These are phyloP conservation scores for Mortierella sp. DNA, from an alignment of 371 early-diverging fungal genomes.

Conservation along the genomic window DNA sequence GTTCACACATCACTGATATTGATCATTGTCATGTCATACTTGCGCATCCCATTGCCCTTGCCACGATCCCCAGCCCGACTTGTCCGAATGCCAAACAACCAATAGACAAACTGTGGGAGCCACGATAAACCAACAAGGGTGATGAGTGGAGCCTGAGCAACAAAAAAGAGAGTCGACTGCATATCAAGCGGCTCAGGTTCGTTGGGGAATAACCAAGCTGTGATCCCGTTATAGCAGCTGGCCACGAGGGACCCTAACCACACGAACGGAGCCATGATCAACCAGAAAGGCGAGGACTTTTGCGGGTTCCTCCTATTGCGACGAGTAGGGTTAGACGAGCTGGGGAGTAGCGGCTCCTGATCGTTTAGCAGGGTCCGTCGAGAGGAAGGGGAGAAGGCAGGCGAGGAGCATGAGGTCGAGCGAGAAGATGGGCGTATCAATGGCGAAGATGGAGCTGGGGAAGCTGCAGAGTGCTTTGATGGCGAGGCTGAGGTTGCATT, in stretches of 20 bases:
- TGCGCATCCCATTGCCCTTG: conserved; percentile 32
- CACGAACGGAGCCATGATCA: neutral
- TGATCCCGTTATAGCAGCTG: conserved; percentile 13
- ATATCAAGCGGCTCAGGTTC: conserved; percentile 44
- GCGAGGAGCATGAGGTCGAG: neutral
- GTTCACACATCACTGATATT: neutral
- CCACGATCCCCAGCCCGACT: conserved; percentile 32
- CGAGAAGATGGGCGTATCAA: neutral
- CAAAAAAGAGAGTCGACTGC: conserved; percentile 28
- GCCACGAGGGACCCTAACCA: neutral
- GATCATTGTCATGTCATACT: conserved; percentile 13
- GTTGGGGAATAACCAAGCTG: conserved; percentile 32
- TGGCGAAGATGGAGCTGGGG: neutral
- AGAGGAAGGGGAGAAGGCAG: neutral
- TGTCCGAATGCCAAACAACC: conserved; percentile 24
- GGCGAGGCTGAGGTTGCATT: neutral
- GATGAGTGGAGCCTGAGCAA: conserved; percentile 26
- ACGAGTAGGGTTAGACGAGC: neutral
- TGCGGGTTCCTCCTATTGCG: neutral
- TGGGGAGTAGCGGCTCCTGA: neutral
- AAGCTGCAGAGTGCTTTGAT: neutral
- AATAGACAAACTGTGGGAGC: conserved; percentile 20
- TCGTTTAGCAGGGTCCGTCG: neutral
- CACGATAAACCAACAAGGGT: conserved; percentile 10
- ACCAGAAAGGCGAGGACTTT: neutral